Evolutionary conservation across 768 basidiomycete genomes (phyloP), one percentile per base, ranked within the genome.

Genomic region (Coprinellus aureogranulatus): DNA sequence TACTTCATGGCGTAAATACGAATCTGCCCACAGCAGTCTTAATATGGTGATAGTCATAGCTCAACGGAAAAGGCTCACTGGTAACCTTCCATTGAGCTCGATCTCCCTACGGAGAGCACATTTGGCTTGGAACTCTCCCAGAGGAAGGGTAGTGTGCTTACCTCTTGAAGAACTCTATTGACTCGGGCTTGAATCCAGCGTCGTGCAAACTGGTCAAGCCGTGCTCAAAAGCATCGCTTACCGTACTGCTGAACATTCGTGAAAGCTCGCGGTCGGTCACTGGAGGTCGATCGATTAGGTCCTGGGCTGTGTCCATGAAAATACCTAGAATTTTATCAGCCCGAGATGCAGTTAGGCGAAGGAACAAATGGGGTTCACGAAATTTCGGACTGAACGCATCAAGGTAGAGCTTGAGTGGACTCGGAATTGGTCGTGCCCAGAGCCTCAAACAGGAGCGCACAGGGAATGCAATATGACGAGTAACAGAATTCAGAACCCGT

Each of bases 181-280:
- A 88, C 12, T 70, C 72, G 22, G 87, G 86, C 55, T 81, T 74
- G 46, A 90, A 76, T 14, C 86, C 88, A 10, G 94, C 94, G 69
- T 97, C 94, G 66, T 95, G 93, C 34, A 97, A 82, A 1, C 87
- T 82, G 0, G 92, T 94, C 57, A 97, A 68, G 3, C 94, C 94
- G 52, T 78, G 71, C 2, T 81, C 72, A 45, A 91, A 76, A 10
- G 87, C 90, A 65, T 93, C 85, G 39, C 76, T 72, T 18, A 89
- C 81, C 6, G 90, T 80, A 34, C 78, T 73, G 34, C 77, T 73
- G 68, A 88, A 94, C 23, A 77, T 78, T 65, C 79, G 77, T 54
- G 81, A 64, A 42, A 92, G 75, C 60, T 89, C 84, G 26, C 70
- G 73, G 62, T 89, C 81, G 0, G 87, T 88, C 54, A 85, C 76